These are phyloP conservation scores for Suhomyces bolitotheri DNA, from an alignment of 1,139 yeast genomes.

Conservation along the genomic window DNA sequence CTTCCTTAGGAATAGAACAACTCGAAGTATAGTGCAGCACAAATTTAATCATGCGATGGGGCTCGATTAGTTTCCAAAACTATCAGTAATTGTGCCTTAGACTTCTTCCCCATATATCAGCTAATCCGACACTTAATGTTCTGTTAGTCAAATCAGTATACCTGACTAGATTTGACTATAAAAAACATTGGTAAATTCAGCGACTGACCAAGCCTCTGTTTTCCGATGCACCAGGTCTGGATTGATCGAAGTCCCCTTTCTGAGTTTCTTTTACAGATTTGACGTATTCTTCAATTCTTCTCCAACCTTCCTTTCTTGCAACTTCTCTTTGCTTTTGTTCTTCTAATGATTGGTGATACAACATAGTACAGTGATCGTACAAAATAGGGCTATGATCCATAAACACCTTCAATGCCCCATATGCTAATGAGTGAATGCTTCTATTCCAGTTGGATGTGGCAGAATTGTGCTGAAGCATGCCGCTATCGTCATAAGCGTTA, in stretches of 20 bases:
- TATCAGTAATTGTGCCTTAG: too few species aligned
- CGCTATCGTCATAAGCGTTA: slow-evolving; percentile 18
- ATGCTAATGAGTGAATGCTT: slow-evolving; percentile 87
- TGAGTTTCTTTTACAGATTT: slow-evolving; percentile 24
- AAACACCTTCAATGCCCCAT: slow-evolving; percentile 86
- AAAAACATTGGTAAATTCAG: not conserved
- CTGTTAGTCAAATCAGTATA: not conserved
- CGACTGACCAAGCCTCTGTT: slow-evolving; percentile 9
- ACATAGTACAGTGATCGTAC: slow-evolving; percentile 87
- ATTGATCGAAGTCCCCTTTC: slow-evolving; percentile 11
- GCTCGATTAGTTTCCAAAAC: too few species aligned
- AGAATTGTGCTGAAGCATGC: slow-evolving; percentile 37
- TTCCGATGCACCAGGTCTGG: slow-evolving; percentile 4
- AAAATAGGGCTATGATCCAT: slow-evolving; percentile 91
- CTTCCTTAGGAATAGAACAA: too few species aligned
- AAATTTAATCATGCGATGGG: too few species aligned
- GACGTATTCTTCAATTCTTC: slow-evolving; percentile 65
- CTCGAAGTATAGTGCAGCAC: too few species aligned
- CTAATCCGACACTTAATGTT: too few species aligned
- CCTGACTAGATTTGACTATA: slow-evolving; percentile 1
- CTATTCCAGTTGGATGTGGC: slow-evolving; percentile 77
- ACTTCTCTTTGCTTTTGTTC: slow-evolving; percentile 63
- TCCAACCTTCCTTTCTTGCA: slow-evolving; percentile 75
- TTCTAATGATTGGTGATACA: slow-evolving; percentile 74
- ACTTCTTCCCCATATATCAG: too few species aligned